Evolutionary conservation across 2,329 filamentous ascomycete genomes (phyloP), one percentile per base, ranked within the genome.

Genomic region (Fusarium algeriense): DNA sequence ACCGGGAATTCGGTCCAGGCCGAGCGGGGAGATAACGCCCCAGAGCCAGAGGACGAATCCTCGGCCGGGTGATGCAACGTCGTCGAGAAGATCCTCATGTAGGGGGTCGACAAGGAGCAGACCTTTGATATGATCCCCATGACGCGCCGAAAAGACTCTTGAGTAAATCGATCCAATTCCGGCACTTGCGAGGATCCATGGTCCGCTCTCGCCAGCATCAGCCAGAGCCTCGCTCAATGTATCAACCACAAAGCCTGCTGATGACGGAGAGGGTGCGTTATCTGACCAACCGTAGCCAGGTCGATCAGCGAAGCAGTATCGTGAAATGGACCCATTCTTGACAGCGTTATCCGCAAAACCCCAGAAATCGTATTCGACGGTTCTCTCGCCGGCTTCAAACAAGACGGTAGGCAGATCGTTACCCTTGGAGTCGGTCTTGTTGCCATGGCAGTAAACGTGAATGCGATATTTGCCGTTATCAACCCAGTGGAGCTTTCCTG

Each of bases 271-370:
- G 4, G 96, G 96, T 0, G 95, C 94, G 60, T 96, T 95, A 81
- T 99, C 96, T 49, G 88, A 90, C 86, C 94, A 97, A 10, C 88
- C 95, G 60, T 95, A 88, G 3, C 96, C 96, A 2, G 96, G 96
- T 26, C 96, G 92, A 79, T 99, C 96, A 79, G 93, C 95, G 81
- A 97, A 98, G 85, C 96, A 99, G 83, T 97, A 98, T 65, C 95
- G 90, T 60, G 86, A 85, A 75, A 99, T 96, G 48, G 92, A 93
- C 41, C 93, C 93, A 75, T 96, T 96, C 70, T 89, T 85, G 71
- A 94, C 85, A 2, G 92, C 90, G 60, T 90, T 86, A 64, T 94
- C 89, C 14, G 94, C 93, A 83, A 97, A 93, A 58, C 91, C 88
- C 83, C 94, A 92, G 60, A 99, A 86, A 10, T 91, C 90, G 74